Evolutionary conservation across 306 rosid genomes (phyloP).

Genomic region (Inga oerstediana): DNA sequence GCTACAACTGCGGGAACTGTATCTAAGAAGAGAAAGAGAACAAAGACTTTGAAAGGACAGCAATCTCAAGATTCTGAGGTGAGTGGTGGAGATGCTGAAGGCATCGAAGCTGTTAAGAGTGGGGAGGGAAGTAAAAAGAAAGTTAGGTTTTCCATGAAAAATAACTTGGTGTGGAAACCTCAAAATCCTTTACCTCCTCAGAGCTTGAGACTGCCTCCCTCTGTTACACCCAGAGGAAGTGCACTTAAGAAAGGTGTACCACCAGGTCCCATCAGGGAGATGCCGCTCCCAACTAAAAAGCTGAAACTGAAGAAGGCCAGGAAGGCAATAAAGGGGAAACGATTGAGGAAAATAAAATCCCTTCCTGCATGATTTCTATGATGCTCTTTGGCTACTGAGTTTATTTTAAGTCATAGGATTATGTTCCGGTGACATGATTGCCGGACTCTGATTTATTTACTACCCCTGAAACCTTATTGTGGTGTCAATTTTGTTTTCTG

Average conservation of each 20-base stretch:
- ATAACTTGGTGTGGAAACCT: conserved; percentile 93
- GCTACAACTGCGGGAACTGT: conserved; percentile 32
- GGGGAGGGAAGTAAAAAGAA: conserved; percentile 81
- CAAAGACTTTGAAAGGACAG: conserved; percentile 51
- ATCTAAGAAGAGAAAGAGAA: conserved; percentile 89
- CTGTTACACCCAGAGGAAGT: conserved; percentile 97
- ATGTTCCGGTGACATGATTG: conserved; percentile 35
- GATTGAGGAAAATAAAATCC: conserved; percentile 69
- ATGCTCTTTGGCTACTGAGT: neutral
- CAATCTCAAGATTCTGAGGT: conserved; percentile 36
- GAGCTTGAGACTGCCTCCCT: conserved; percentile 86
- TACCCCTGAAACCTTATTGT: conserved; percentile 33
- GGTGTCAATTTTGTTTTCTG: conserved; percentile 38
- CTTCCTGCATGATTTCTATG: conserved; percentile 37
- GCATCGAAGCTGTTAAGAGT: conserved; percentile 43
- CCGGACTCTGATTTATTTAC: conserved; percentile 19
- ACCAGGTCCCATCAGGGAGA: conserved; percentile 92
- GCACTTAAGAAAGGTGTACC: conserved; percentile 97
- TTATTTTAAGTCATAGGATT: conserved; percentile 19
- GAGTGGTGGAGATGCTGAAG: conserved; percentile 48
- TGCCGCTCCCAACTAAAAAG: conserved; percentile 56
- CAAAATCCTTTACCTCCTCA: conserved; percentile 94
- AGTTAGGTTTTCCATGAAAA: conserved; percentile 90
- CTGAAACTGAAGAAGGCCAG: conserved; percentile 65
- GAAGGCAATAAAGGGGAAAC: conserved; percentile 68